Evolutionary conservation across 1,284 basidiomycete genomes (phyloP), one percentile per base, ranked within the genome.

Genomic region (Ustilago tritici): DNA sequence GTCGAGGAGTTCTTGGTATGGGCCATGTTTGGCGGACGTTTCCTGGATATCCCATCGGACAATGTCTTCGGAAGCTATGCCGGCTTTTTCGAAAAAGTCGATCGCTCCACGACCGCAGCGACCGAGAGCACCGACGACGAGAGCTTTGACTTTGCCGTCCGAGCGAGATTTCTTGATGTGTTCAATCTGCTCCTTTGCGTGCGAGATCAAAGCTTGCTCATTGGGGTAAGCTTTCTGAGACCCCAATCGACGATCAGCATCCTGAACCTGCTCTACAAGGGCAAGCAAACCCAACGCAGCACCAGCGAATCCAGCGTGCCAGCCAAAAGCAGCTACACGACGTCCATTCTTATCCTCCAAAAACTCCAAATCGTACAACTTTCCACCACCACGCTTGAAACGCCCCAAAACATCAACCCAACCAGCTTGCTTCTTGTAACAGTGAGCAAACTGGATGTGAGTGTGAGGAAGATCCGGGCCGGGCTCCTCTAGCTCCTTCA

Each of bases 361-460:
- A 88, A 99, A 99, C 88, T 99, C 97, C 72, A 99, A 89, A 87
- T 99, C 97, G 88, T 99, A 98, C 53, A 99, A 89, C 41, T 91
- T 93, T 31, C 96, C 96, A 40, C 91, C 90, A 32, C 96, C 97
- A 68, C 90, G 89, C 86, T 91, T 89, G 89, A 99, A 99, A 50
- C 97, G 93, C 35, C 91, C 89, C 49, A 99, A 91, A 34, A 99
- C 91, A 57, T 92, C 89, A 17, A 91, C 90, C 96, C 97, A 99
- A 46, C 97, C 97, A 1, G 90, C 94, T 87, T 99, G 97, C 58
- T 91, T 89, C 89, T 99, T 99, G 90, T 95, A 99, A 88, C 96
- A 98, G 87, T 99, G 97, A 2, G 95, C 96, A 82, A 99, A 99
- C 86, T 98, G 95, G 87, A 99, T 96, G 88, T 99, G 97, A 10